Base-by-base conservation (phyloP, 176 grass and related monocot species). In the Eleusine coracana region DNA sequence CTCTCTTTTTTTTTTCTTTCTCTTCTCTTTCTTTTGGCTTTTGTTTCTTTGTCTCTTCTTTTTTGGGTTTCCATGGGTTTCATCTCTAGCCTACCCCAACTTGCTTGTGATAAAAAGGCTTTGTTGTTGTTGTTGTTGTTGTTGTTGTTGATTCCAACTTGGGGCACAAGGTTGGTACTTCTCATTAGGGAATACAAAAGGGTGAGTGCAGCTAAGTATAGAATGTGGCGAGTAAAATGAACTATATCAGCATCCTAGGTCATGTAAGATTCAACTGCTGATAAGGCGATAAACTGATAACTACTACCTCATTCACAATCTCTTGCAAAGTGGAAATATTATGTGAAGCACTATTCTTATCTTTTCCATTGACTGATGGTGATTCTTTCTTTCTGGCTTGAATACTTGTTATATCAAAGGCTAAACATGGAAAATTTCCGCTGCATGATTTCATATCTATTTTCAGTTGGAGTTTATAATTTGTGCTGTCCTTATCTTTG, bases 381-480 rank as follows among this genome's bases (percentile, higher is more conserved):
- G 52, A 67, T 70, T 38, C 54, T 76, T 76, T 76, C 36, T 44
- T 59, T 77, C 52, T 81, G 16, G 13, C 70, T 85, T 51, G 16
- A 75, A 54, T 70, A 76, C 4, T 39, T 76, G 3, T 81, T 23
- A 73, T 41, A 56, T 65, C 44, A 12, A 38, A 66, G 42, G 62
- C 27, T 83, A 63, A 5, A 65, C 55, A 28, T 72, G 56, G 59
- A 82, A 82, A 28, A 46, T 4, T 55, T 72, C 29, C 9, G 8
- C 13, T 9, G 7, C 66, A 59, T 84, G 60, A 49, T 55, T 59
- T 27, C 34, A 36, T 77, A 58, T 75, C 38, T 29, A 38, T 80
- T 68, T 49, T 34, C 64, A 21, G 45, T 41, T 45, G 76, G 45
- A 10, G 17, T 41, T 36, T 31, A 15, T 31, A 65, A 13, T 14